Evolutionary conservation across 345 rosid genomes (phyloP).

Genomic region (Camelina sativa): DNA sequence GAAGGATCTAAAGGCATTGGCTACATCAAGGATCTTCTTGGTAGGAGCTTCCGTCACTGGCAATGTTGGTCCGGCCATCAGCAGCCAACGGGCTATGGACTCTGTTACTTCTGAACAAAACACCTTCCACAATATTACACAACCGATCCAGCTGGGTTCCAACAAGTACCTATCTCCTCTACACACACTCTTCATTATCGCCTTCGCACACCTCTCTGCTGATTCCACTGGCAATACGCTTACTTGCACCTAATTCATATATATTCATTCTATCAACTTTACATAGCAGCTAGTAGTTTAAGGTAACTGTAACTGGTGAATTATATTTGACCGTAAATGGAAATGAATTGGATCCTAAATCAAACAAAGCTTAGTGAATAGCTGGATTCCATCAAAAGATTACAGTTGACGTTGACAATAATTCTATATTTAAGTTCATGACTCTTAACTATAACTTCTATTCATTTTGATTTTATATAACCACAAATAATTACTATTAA

Average conservation of each 20-base stretch:
- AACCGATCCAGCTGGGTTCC: conserved; percentile 53
- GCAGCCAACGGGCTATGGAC: conserved; percentile 30
- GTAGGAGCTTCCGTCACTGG: conserved; percentile 2
- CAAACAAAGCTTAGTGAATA: not conserved
- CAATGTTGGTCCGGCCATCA: conserved; percentile 22
- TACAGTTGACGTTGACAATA: not conserved
- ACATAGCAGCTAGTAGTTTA: not conserved
- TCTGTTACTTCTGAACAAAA: conserved; percentile 39
- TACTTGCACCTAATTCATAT: conserved; percentile 30
- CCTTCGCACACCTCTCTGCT: conserved; percentile 46
- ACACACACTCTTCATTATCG: conserved; percentile 52
- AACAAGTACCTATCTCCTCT: conserved; percentile 56
- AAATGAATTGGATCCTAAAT: not conserved
- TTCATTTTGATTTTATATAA: not conserved
- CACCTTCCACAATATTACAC: conserved; percentile 29
- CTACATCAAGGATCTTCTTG: conserved; percentile 17
- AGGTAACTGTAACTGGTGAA: not conserved
- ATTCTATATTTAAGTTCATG: not conserved
- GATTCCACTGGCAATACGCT: conserved; percentile 42
- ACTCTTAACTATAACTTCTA: not conserved
- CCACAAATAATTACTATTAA: not conserved
- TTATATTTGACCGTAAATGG: not conserved
- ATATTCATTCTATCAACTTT: not conserved
- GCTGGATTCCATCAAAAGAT: not conserved
- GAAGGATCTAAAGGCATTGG: not conserved